Evolutionary conservation across 2,329 filamentous ascomycete genomes (phyloP).

Genomic region (Alternaria hordeiaustralica): DNA sequence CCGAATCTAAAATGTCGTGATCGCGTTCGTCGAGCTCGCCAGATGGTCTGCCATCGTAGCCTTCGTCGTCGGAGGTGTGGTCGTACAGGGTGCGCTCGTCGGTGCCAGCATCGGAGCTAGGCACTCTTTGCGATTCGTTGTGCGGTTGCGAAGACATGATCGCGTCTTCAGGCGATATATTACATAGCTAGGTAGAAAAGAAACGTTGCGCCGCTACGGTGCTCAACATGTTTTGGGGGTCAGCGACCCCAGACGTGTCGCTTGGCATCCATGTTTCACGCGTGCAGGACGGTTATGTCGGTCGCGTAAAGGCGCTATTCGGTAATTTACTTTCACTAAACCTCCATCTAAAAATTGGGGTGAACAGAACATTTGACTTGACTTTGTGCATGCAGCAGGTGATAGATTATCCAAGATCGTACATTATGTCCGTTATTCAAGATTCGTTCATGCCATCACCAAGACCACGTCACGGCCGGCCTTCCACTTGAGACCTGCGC

Average conservation of each 20-base stretch:
- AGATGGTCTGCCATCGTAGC: constrained; percentile 42
- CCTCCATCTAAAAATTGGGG: background rate
- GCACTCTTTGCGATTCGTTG: constrained; percentile 17
- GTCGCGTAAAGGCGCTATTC: background rate
- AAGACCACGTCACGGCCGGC: constrained; percentile 62
- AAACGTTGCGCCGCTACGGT: constrained; percentile 10
- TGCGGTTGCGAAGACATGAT: constrained; percentile 32
- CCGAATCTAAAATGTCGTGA: constrained; percentile 52
- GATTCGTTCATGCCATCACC: constrained; percentile 44
- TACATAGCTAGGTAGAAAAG: constrained; percentile 17
- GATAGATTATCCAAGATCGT: too few relatives aligned
- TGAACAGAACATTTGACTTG: background rate
- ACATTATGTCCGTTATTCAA: too few relatives aligned
- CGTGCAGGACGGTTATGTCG: background rate
- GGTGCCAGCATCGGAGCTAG: constrained; percentile 32
- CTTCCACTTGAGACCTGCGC: constrained; percentile 69
- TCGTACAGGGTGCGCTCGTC: constrained; percentile 44
- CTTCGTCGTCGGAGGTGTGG: constrained; percentile 39
- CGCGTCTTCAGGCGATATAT: constrained; percentile 4
- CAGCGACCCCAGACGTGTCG: constrained; percentile 13
- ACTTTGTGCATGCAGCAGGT: background rate
- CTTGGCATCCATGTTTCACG: constrained; percentile 14
- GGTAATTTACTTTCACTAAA: background rate
- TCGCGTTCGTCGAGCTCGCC: constrained; percentile 46
- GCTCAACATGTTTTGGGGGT: constrained; percentile 7